Evolutionary conservation across 1,284 basidiomycete species (phyloP).

Genomic region (Cryptococcus wingfieldii): DNA sequence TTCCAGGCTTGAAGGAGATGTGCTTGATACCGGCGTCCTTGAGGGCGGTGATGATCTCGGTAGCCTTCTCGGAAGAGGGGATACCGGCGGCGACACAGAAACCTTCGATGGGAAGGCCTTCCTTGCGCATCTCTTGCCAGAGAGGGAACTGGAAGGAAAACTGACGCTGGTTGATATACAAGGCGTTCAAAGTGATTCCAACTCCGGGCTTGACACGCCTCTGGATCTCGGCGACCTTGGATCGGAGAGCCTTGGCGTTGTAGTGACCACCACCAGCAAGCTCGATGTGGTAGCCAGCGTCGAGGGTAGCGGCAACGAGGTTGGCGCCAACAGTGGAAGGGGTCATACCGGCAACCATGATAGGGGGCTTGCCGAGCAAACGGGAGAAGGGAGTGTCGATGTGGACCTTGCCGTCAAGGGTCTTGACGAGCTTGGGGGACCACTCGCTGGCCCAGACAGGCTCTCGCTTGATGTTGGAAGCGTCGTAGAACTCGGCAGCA

Average conservation of each 20-base stretch:
- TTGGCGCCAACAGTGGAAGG: slow-evolving; percentile 88
- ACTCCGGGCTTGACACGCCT: slow-evolving; percentile 74
- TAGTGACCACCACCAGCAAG: slow-evolving; percentile 98
- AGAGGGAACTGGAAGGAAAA: slow-evolving; percentile 95
- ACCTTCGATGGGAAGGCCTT: slow-evolving; percentile 92
- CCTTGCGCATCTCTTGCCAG: slow-evolving; percentile 95
- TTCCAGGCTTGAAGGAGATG: slow-evolving; percentile 95
- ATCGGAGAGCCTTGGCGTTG: slow-evolving; percentile 77
- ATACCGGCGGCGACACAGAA: slow-evolving; percentile 98
- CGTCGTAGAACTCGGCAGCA: slow-evolving; percentile 76
- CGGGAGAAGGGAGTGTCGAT: slow-evolving; percentile 96
- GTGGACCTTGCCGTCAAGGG: slow-evolving; percentile 81
- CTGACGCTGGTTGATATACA: slow-evolving; percentile 98
- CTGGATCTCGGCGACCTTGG: slow-evolving; percentile 87
- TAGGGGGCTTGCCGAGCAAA: slow-evolving; percentile 87
- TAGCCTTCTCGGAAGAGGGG: slow-evolving; percentile 86
- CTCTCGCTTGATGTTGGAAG: slow-evolving; percentile 66
- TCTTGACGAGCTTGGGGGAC: slow-evolving; percentile 79
- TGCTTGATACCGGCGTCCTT: slow-evolving; percentile 81
- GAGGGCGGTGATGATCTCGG: slow-evolving; percentile 80
- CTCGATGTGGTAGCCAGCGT: slow-evolving; percentile 93
- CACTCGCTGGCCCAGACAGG: slow-evolving; percentile 88
- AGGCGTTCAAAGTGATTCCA: slow-evolving; percentile 87
- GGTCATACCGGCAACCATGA: slow-evolving; percentile 99
- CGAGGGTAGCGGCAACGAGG: slow-evolving; percentile 84